Base-by-base conservation (phyloP, 1,284 basidiomycete species). In the Ceratobasidium sp. region DNA sequence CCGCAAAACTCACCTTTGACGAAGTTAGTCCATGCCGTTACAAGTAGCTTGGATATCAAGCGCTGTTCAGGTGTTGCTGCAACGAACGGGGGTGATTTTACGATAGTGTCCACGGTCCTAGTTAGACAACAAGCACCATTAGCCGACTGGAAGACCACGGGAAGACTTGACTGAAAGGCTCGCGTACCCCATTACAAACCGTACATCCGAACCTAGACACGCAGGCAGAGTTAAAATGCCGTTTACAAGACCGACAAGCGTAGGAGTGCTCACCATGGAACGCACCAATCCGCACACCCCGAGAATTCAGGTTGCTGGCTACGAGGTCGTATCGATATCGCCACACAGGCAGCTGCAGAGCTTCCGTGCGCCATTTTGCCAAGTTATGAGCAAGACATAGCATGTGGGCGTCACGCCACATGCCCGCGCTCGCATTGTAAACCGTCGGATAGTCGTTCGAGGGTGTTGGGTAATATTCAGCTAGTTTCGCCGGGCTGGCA, bases 401-500 rank as follows among this genome's bases (percentile, higher is more conserved):
- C 84, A 85, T 85, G 75, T 85, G 84, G 13, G 83, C 84, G 74
- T 85, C 84, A 59, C 84, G 79, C 84, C 83, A 85, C 77, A 85
- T 85, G 14, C 79, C 79, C 5, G 80, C 77, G 24, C 80, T 79
- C n/a, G 80, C 81, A 73, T 81, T 81, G 77, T 78, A 81, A 14
- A 79, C 78, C 2, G 77, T 76, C 0, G 81, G 81, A 68, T 79
- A 81, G 9, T 74, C 71, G 9, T 65, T 65, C 2, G 80, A 81
- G 2, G 80, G 80, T n/a, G 74, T 76, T 5, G 80, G 80, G 69
- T 81, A 81, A 41, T 81, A 72, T 22, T 77, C 74, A 41, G 78
- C 41, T 56, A 81, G 72, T 37, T 76, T 65, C n/a, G 79, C 75
- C 88, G 90, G 79, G 89, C 88, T 71, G 88, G 89, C 74, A 89